Base-by-base conservation (phyloP, 2,329 filamentous ascomycete genomes). In the Cytospora leucostoma region DNA sequence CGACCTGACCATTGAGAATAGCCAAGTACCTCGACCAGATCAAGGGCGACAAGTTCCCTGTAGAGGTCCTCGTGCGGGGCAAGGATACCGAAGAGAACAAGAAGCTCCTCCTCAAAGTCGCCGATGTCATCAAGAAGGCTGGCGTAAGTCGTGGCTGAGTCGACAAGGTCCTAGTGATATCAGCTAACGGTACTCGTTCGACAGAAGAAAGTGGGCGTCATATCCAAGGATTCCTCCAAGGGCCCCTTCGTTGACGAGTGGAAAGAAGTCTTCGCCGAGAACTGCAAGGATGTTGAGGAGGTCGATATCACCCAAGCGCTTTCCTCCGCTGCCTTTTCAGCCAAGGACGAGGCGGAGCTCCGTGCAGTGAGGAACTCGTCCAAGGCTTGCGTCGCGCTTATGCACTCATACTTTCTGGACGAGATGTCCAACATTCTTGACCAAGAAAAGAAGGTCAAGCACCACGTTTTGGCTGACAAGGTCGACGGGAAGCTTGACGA, bases 371-470 rank as follows among this genome's bases (percentile, higher is more conserved):
- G 96, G 73, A 96, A 94, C 69, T 93, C 94, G 5, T 95, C 95
- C 61, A 91, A 95, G 73, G 94, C 95, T 54, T 97, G 93, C 70
- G 94, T 96, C 68, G 93, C 93, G 64, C 82, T 98, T 65, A 96
- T 98, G 88, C 92, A 92, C 57, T 92, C 94, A 65, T 99, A 95
- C 77, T 98, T 98, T 75, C 88, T 99, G 68, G 95, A 99, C 73
- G 93, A 97, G 75, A 98, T 99, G 93, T 97, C 94, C 57, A 90
- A 91, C 70, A 90, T 98, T 59, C 86, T 99, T 65, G 95, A 99
- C 73, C 90, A 93, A 69, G 96, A 98, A 76, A 97, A 97, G 82
- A 97, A 97, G 74, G 92, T 98, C 73, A 95, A 93, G 67, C 95
- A 99, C 77, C 91, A 89, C 68, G 84, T 84, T 2, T 84, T 99